Evolutionary conservation across 345 rosid genomes (phyloP).

Genomic region (Cardamine chenopodiifolia): DNA sequence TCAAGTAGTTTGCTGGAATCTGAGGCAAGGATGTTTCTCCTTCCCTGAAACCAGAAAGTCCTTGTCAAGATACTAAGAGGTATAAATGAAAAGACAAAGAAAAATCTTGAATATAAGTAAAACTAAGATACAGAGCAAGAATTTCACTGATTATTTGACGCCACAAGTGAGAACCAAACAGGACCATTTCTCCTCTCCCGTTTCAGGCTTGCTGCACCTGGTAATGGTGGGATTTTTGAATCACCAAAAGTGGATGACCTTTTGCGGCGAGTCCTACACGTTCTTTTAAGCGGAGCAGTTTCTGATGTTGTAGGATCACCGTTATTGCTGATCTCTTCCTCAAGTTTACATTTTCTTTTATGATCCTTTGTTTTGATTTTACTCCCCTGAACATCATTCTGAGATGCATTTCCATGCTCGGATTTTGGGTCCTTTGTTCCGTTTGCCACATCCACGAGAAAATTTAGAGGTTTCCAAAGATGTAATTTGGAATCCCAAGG

Average conservation of each 20-base stretch:
- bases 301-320: slow-evolving; percentile 59
- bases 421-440: slow-evolving; percentile 67
- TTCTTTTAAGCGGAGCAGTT: slow-evolving; percentile 59
- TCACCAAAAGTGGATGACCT: slow-evolving; percentile 58
- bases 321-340: slow-evolving; percentile 51
- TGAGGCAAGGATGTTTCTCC: slow-evolving; percentile 82
- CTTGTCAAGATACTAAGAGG: slow-evolving; percentile 33
- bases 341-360: slow-evolving; percentile 48
- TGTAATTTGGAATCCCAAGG: slow-evolving; percentile 68
- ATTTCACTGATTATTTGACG: slow-evolving; percentile 85
- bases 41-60: slow-evolving; percentile 61
- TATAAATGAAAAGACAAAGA: slow-evolving; percentile 3
- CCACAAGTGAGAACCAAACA: slow-evolving; percentile 94
- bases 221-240: slow-evolving; percentile 57
- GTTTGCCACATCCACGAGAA: slow-evolving; percentile 93
- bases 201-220: slow-evolving; percentile 54
- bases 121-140: slow-evolving; percentile 17
- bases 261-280: slow-evolving; percentile 61
- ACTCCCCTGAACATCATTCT: slow-evolving; percentile 46
- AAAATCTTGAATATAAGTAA: slow-evolving; percentile 3
- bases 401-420: slow-evolving; percentile 45
- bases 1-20: slow-evolving; percentile 72
- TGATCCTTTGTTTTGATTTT: slow-evolving; percentile 61
- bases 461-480: slow-evolving; percentile 84
- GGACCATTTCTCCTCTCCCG: slow-evolving; percentile 66